phyloP scores from a whole-genome alignment of 257 asterid genomes.

The Coffea canephora region DNA sequence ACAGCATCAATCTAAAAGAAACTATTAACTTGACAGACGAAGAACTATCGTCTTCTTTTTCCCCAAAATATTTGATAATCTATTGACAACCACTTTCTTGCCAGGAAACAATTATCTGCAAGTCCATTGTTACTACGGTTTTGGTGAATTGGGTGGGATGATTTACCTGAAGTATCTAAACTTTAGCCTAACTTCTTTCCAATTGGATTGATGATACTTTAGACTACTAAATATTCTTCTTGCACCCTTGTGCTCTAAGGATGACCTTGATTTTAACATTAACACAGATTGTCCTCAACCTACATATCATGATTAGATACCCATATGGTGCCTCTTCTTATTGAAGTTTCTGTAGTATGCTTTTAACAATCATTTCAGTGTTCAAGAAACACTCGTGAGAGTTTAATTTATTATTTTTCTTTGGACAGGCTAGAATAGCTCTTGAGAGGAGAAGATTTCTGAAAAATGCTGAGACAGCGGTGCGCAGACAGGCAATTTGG shows the following conservation, averaged over 20 bases:
- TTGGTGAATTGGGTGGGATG: not conserved
- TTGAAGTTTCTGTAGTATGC: not conserved
- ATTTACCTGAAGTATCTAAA: not conserved
- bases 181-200: not conserved
- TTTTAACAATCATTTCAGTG: not conserved
- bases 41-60: not conserved
- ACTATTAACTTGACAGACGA: not conserved
- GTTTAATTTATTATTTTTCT: slow-evolving; percentile 9
- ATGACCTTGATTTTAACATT: not conserved
- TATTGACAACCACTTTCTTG: not conserved
- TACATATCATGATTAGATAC: not conserved
- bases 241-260: not conserved
- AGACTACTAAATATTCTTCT: not conserved
- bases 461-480: slow-evolving; percentile 95
- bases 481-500: slow-evolving; percentile 93
- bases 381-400: not conserved
- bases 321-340: not conserved
- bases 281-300: not conserved
- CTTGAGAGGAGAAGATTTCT: slow-evolving; percentile 94
- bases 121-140: not conserved
- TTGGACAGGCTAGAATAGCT: slow-evolving; percentile 89
- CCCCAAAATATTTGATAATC: not conserved
- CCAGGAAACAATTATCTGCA: not conserved
- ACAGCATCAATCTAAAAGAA: not conserved
- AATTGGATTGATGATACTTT: not conserved